Conservation (phyloP, 2,329 filamentous ascomycete species). For the Fonsecaea pedrosoi region DNA sequence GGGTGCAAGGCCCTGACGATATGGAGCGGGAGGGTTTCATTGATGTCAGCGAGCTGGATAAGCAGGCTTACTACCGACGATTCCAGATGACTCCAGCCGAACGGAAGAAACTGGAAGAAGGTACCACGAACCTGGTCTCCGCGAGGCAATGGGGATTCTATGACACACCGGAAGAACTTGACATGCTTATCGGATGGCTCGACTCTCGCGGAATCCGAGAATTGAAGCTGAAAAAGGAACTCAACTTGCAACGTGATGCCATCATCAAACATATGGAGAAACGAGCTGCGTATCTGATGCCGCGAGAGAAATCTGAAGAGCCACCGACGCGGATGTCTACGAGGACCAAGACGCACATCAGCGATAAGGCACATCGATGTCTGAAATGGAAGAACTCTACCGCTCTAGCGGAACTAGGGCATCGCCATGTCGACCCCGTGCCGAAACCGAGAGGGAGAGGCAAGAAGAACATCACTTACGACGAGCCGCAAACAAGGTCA, state of each 20-base stretch:
- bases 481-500: constrained; percentile 42
- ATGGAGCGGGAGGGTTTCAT: constrained; percentile 87
- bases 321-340: constrained; percentile 65
- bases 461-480: constrained; percentile 45
- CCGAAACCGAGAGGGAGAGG: constrained; percentile 49
- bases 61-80: constrained; percentile 75
- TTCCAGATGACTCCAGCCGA: constrained; percentile 85
- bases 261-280: constrained; percentile 82
- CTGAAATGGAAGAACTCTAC: constrained; percentile 70
- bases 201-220: constrained; percentile 87
- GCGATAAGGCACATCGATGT: constrained; percentile 64
- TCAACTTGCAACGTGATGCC: constrained; percentile 75
- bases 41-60: constrained; percentile 72
- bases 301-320: constrained; percentile 55
- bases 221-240: constrained; percentile 83
- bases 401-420: constrained; percentile 63
- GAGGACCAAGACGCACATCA: constrained; percentile 65
- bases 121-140: constrained; percentile 74
- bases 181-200: constrained; percentile 83
- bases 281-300: constrained; percentile 72
- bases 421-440: constrained; percentile 66
- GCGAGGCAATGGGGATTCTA: constrained; percentile 91
- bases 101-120: constrained; percentile 85
- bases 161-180: constrained; percentile 77
- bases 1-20: constrained; percentile 94